A percentile compares a stretch with the other conserved stretches of the same genome.
Conservation (phyloP, 2,329 filamentous ascomycete species). For the Penicillium freii region DNA sequence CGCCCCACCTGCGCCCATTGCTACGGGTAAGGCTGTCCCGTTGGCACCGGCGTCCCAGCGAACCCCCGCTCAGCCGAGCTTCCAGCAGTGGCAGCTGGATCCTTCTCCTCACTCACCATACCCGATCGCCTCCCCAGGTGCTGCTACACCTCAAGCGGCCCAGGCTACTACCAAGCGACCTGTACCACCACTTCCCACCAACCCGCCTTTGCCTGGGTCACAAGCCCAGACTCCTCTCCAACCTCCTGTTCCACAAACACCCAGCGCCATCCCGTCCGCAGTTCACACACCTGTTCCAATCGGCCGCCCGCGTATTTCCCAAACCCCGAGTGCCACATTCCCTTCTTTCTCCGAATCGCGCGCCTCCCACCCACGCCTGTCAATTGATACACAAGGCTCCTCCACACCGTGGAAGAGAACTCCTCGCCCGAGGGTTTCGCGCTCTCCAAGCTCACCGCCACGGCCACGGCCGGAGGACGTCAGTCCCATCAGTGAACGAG, state of each 20-base stretch:
- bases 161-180: constrained; percentile 20
- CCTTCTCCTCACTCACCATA: constrained; percentile 33
- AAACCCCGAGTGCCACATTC: constrained; percentile 31
- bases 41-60: constrained; percentile 19
- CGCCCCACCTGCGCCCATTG: constrained; percentile 13
- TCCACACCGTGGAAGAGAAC: constrained; percentile 46
- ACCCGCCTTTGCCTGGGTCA: constrained; percentile 18
- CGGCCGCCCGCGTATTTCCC: constrained; percentile 22
- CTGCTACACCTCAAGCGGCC: constrained; percentile 17
- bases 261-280: constrained; percentile 18
- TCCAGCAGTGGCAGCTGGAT: constrained; percentile 41
- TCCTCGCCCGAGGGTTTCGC: constrained; percentile 34
- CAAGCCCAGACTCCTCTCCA: constrained; percentile 17
- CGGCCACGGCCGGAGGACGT: constrained; percentile 45
- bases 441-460: constrained; percentile 41
- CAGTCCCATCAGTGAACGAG: constrained; percentile 47
- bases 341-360: constrained; percentile 28
- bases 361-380: constrained; percentile 33
- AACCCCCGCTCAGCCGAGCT: constrained; percentile 31
- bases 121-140: constrained; percentile 23
- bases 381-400: constrained; percentile 41
- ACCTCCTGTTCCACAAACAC: constrained; percentile 29
- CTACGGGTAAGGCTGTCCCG: constrained; percentile 18
- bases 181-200: constrained; percentile 20
- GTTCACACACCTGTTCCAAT: constrained; percentile 28